Percentiles rank a stretch among this genome's conserved stretches.
Conservation (phyloP, 371 early-diverging fungal species). For the Apophysomyces variabilis region DNA sequence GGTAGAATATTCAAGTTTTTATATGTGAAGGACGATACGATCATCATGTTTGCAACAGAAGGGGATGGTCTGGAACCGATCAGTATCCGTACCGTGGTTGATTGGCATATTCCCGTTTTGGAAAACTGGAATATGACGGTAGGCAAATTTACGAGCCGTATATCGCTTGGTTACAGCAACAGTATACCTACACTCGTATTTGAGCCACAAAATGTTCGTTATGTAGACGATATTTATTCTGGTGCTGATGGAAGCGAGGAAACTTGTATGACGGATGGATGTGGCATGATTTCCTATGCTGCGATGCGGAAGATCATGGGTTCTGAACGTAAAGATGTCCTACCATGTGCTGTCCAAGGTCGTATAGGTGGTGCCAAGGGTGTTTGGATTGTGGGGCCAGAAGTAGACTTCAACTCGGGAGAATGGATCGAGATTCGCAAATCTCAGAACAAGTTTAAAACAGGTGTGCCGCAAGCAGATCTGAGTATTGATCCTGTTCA, state of each 20-base stretch:
- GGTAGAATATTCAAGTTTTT: constrained; percentile 38
- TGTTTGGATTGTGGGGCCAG: constrained; percentile 48
- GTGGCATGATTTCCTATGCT: constrained; percentile 49
- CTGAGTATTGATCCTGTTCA: constrained; percentile 36
- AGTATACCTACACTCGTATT: constrained; percentile 46
- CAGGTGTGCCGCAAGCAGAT: constrained; percentile 35
- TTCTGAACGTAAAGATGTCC: constrained; percentile 29
- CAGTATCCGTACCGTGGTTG: constrained; percentile 39
- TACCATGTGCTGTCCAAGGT: constrained; percentile 55
- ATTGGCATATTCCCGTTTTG: constrained; percentile 51
- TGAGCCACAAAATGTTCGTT: constrained; percentile 34
- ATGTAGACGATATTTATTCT: constrained; percentile 40
- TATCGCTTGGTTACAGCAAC: constrained; percentile 53
- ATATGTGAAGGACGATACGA: constrained; percentile 42
- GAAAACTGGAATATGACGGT: constrained; percentile 49
- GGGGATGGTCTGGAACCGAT: constrained; percentile 37
- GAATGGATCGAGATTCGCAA: constrained; percentile 46
- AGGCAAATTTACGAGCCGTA: constrained; percentile 49
- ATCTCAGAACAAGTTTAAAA: constrained; percentile 52
- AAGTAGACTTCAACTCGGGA: constrained; percentile 33
- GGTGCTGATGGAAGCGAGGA: constrained; percentile 16
- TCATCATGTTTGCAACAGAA: constrained; percentile 48
- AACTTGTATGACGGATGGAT: constrained; percentile 56
- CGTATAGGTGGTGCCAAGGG: constrained; percentile 60
- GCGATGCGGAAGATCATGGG: constrained; percentile 53